Conservation (phyloP, 306 rosid genomes). For the Quercus ilex region DNA sequence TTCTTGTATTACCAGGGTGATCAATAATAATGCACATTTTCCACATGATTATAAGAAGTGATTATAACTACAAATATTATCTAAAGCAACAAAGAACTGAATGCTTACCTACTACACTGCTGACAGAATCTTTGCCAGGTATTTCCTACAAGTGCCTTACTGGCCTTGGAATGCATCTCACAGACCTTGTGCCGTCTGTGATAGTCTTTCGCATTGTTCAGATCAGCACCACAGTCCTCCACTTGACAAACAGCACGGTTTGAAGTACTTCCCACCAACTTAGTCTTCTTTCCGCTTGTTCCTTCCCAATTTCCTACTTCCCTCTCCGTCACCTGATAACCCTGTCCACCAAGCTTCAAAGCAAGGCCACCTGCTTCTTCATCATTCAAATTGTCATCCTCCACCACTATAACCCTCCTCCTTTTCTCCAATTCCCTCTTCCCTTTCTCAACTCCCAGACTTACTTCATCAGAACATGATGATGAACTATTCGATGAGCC, state of each 20-base stretch:
- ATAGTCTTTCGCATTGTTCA: conserved; percentile 76
- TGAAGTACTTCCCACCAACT: conserved; percentile 51
- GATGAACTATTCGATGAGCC: conserved; percentile 74
- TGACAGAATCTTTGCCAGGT: conserved; percentile 92
- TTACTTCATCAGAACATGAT: conserved; percentile 69
- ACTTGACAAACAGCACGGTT: conserved; percentile 84
- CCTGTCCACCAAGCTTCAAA: conserved; percentile 63
- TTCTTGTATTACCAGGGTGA: not conserved
- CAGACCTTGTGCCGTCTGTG: conserved; percentile 91
- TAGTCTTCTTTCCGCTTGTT: conserved; percentile 60
- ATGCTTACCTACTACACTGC: conserved; percentile 85
- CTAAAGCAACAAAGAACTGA: conserved; percentile 4
- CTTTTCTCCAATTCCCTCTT: conserved; percentile 71
- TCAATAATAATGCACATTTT: not conserved
- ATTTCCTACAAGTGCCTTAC: conserved; percentile 70
- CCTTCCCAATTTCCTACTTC: conserved; percentile 57
- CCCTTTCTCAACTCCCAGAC: conserved; percentile 40
- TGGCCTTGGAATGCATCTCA: conserved; percentile 84
- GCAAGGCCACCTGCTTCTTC: conserved; percentile 55
- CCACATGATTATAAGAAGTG: not conserved
- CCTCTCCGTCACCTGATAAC: conserved; percentile 41
- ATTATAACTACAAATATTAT: conserved; percentile 4
- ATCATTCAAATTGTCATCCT: conserved; percentile 46
- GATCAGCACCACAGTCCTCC: conserved; percentile 85
- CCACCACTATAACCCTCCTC: conserved; percentile 59